A percentile compares a stretch with the other conserved stretches of the same genome.
phyloP scores from a whole-genome alignment of 2,329 filamentous ascomycete genomes.

The Rachicladosporium sp. region DNA sequence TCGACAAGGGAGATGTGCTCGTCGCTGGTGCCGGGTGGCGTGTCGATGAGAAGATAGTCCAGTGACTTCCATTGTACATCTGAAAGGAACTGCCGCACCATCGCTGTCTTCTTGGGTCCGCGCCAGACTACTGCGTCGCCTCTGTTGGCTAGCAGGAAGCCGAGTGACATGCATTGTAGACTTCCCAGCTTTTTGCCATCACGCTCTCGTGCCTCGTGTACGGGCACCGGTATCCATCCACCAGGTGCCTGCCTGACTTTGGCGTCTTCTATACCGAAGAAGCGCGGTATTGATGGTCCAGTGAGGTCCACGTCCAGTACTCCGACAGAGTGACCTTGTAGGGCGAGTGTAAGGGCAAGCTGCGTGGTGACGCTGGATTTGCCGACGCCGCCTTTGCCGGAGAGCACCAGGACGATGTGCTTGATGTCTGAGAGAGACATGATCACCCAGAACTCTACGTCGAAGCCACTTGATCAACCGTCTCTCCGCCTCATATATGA shows the following conservation, averaged over 20 bases:
- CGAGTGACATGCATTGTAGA: conserved; percentile 79
- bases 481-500: too few species aligned
- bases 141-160: conserved; percentile 71
- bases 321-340: conserved; percentile 78
- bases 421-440: conserved; percentile 62
- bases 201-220: conserved; percentile 49
- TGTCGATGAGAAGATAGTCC: conserved; percentile 93
- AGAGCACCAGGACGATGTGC: conserved; percentile 72
- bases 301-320: conserved; percentile 95
- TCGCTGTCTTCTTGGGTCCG: conserved; percentile 96
- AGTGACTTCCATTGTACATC: conserved; percentile 79
- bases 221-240: conserved; percentile 81
- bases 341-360: conserved; percentile 75
- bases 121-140: conserved; percentile 95
- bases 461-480: too few species aligned
- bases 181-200: conserved; percentile 39
- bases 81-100: conserved; percentile 91
- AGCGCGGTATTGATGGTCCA: conserved; percentile 87
- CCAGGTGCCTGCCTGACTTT: conserved; percentile 86
- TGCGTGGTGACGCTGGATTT: conserved; percentile 98
- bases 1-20: conserved; percentile 94
- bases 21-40: conserved; percentile 88
- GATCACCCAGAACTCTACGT: too few species aligned
- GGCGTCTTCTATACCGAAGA: conserved; percentile 77
- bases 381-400: conserved; percentile 93